These are phyloP conservation scores for Rhizopogon vinicolor DNA, from an alignment of 768 basidiomycete species.

Conservation along the genomic window DNA sequence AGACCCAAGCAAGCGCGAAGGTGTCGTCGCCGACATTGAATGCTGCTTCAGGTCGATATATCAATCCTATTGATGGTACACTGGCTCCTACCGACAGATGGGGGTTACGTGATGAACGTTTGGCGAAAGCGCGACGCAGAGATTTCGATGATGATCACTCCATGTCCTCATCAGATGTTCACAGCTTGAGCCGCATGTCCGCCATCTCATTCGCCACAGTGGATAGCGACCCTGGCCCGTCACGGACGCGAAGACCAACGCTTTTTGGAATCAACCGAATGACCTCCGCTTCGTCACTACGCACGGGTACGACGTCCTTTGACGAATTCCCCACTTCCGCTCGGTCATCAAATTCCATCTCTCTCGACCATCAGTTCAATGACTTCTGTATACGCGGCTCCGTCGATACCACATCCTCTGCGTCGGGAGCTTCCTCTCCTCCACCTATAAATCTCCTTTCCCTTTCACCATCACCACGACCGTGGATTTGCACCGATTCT, in stretches of 20 bases:
- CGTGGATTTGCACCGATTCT: conserved; percentile 48
- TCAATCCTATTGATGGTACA: conserved; percentile 30
- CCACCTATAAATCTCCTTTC: conserved; percentile 74
- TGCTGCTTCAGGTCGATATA: conserved; percentile 59
- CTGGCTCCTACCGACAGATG: conserved; percentile 42
- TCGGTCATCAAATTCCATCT: conserved; percentile 77
- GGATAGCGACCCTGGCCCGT: conserved; percentile 82
- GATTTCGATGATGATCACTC: conserved; percentile 91
- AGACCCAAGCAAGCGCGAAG: conserved; percentile 34
- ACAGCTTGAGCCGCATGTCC: conserved; percentile 69
- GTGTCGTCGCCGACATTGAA: conserved; percentile 46
- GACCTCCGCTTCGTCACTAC: conserved; percentile 71
- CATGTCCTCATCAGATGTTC: conserved; percentile 84
- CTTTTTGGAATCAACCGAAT: conserved; percentile 68
- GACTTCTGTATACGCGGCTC: conserved; percentile 73
- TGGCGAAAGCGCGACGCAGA: conserved; percentile 73
- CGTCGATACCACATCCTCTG: conserved; percentile 50
- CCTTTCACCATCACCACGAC: conserved; percentile 59
- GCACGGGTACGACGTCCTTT: conserved; percentile 50
- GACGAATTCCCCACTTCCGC: conserved; percentile 71
- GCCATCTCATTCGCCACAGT: conserved; percentile 79
- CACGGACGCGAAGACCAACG: conserved; percentile 58
- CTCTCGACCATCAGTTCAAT: conserved; percentile 70
- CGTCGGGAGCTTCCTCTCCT: conserved; percentile 66
- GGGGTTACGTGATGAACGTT: conserved; percentile 47